Base-by-base conservation (phyloP, 352 stramenopile genomes). In the Globisporangium solare region DNA sequence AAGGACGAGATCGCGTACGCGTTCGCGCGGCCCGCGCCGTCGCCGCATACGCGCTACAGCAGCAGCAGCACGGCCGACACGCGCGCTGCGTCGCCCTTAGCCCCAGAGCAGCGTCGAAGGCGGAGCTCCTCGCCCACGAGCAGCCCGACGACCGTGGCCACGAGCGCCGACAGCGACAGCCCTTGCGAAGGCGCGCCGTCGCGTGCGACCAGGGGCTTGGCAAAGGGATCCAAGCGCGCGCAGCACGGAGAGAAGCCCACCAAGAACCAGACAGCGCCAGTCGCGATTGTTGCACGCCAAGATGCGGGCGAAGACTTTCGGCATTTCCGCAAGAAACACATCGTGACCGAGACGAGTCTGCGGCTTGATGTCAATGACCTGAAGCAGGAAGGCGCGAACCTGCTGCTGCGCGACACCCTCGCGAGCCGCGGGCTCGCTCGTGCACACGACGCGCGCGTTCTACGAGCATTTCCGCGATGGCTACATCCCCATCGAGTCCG, bases 381-480 rank as follows among this genome's bases (percentile, higher is more conserved):
- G 17, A 66, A 66, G 54, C 53, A 66, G 41, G 58, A 66, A 40
- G 63, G 66, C 35, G 53, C 54, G 15, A 53, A 70, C 50, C 51
- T 70, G 27, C 39, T 57, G 15, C 51, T 66, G 48, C 52, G 58
- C 6, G 20, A 42, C 10, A 64, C 66, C 40, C 45, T 70, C 17
- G 42, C 56, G n/a, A 56, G 60, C 51, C 11, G 58, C 48, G 13
- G 51, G 51, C 22, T 52, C 43, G 10, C 58, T 64, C 51, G 42
- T 60, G 50, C 21, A 27, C 10, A 56, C 56, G 21, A 35, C 47
- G 20, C 22, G 39, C 56, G 46, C 27, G 32, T 58, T 45, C 47
- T 51, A 63, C 37, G 35, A 47, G 31, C 15, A 51, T 15, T 63
- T 63, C 22, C 17, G 37, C 6, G 32, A 58, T 21, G 56, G 56